Evolutionary conservation across 2,329 filamentous ascomycete species (phyloP), one percentile per base, ranked within the genome.

Genomic region (Neonectria faginata): DNA sequence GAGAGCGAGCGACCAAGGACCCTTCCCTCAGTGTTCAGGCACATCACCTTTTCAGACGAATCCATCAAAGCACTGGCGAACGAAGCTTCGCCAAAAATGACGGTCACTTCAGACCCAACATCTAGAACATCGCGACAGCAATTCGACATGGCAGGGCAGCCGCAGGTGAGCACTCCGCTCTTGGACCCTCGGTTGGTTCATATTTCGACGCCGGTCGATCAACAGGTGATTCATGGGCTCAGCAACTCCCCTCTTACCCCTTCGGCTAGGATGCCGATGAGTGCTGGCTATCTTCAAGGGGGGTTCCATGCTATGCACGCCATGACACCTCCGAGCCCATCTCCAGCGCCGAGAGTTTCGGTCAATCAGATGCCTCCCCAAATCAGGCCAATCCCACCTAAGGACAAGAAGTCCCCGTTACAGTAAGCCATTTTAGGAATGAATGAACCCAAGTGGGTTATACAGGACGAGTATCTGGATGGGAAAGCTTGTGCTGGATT

Each of bases 271-370:
- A 4, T 14, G 14, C 29, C 54, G 16, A 20, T n/a, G 41, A 39
- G 36, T 20, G 2, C 52, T 22, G 44, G 22, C 3, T 39, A 9
- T 16, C 33, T 27, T 3, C 47, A 25, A 5, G 50, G 50, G 8
- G 48, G 31, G 22, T 66, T 63, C 11, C 16, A 25, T 11, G 22
- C 8, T 0, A 25, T 52, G 44, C 42, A 61, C 3, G 51, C 67
- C 2, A 58, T 57, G 36, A 72, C 70, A 2, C 70, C 70, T 5
- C 68, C 70, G 2, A 72, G 59, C 3, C 70, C 70, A n/a, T 72
- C 70, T 25, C 70, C 70, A 1, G 68, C 68, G 5, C 70, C 70
- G 1, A 65, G 70, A 33, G 51, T 20, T 3, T 27, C 60, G 5
- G 29, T 33, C 6, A 53, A 63, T 11, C 55, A 64, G 8, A 47